phyloP scores from a whole-genome alignment of 805 yeast genomes.

The Zygotorulaspora sp. region DNA sequence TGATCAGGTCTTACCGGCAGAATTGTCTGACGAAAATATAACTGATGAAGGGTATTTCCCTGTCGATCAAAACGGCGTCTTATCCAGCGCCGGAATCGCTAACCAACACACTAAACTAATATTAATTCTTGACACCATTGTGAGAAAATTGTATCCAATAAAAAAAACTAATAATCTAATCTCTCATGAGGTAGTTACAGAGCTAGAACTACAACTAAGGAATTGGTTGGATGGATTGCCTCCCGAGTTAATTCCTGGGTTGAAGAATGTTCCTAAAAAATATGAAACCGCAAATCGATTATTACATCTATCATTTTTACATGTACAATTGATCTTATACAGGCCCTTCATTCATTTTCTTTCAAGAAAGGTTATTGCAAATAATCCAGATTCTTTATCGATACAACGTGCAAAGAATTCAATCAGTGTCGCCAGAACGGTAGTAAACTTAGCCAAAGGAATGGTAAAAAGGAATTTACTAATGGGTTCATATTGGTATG shows the following conservation, averaged over 20 bases:
- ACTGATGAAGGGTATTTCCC: constrained; percentile 48
- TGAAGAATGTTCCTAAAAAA: constrained; percentile 33
- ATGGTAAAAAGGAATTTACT: constrained; percentile 68
- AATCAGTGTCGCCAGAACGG: constrained; percentile 76
- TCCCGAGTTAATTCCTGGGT: constrained; percentile 57
- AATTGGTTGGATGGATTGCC: constrained; percentile 74
- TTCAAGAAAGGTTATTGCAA: constrained; percentile 47
- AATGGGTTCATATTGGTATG: constrained; percentile 90
- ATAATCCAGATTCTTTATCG: constrained; percentile 37
- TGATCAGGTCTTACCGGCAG: constrained; percentile 81
- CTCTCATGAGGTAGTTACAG: constrained; percentile 48
- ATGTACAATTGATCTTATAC: constrained; percentile 78
- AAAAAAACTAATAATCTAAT: constrained; percentile 33
- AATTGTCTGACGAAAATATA: constrained; percentile 80
- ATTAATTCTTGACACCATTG: constrained; percentile 64
- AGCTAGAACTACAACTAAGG: constrained; percentile 66
- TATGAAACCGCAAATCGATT: constrained; percentile 73
- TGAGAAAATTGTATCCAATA: constrained; percentile 65
- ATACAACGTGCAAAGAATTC: constrained; percentile 77
- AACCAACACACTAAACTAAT: constrained; percentile 78
- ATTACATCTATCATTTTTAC: constrained; percentile 67
- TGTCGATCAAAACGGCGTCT: constrained; percentile 24
- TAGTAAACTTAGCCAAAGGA: constrained; percentile 72
- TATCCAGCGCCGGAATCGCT: constrained; percentile 52
- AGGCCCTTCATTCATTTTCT: constrained; percentile 79